These are phyloP conservation scores for Cornus florida DNA, from an alignment of 148 eudicot species.

Conservation along the genomic window DNA sequence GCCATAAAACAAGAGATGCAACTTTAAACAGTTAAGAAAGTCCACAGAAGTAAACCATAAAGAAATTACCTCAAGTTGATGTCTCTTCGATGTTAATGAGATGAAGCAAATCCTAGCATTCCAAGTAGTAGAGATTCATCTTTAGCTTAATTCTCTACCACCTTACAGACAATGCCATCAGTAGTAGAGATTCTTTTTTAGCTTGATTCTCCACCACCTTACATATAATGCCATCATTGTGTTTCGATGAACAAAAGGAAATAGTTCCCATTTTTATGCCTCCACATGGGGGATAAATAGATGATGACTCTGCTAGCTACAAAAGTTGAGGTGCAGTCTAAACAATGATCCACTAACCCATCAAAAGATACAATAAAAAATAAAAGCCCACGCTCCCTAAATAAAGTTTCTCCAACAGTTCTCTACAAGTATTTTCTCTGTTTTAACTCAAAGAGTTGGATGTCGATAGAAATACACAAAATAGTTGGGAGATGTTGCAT, in stretches of 20 bases:
- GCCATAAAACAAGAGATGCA: not conserved
- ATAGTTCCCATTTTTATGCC: conserved; percentile 20
- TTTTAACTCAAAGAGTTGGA: conserved; percentile 27
- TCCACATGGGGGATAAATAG: conserved; percentile 20
- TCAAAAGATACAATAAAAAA: conserved; percentile 21
- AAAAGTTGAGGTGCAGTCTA: conserved; percentile 15
- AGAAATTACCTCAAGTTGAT: conserved; percentile 15
- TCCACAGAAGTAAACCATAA: not conserved
- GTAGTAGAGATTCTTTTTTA: conserved; percentile 11
- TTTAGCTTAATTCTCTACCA: not conserved
- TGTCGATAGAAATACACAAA: conserved; percentile 25
- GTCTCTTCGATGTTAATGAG: too few species aligned
- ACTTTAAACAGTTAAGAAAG: not conserved
- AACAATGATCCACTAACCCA: conserved; percentile 23
- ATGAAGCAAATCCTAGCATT: too few species aligned
- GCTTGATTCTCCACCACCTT: conserved; percentile 20
- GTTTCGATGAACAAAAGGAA: conserved; percentile 14
- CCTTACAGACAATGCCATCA: conserved; percentile 5
- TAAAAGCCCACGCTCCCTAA: conserved; percentile 33
- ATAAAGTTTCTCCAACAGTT: conserved; percentile 29
- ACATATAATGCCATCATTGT: conserved; percentile 15
- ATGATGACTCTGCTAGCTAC: conserved; percentile 11
- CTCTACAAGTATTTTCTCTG: conserved; percentile 30
- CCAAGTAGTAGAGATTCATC: too few species aligned
- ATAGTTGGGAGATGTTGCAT: conserved; percentile 25